A percentile compares a stretch with the other conserved stretches of the same genome.
phyloP scores from a whole-genome alignment of 2,329 filamentous ascomycete species.

The Thelonectria blattea region DNA sequence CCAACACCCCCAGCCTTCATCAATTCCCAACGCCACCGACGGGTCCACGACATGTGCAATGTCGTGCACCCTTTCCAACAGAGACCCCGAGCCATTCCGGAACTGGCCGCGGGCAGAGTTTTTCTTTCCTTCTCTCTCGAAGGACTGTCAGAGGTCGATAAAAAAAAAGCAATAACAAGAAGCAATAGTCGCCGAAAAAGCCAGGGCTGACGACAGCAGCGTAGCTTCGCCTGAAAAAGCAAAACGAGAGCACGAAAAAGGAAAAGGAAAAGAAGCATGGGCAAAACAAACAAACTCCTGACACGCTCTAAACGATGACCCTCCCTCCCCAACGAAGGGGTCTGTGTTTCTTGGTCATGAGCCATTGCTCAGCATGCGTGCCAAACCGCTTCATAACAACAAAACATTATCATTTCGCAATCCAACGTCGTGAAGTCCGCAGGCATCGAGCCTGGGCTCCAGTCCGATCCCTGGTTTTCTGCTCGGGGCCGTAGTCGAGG shows the following conservation, averaged over 20 bases:
- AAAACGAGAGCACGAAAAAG: slow-evolving; percentile 17
- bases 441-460: slow-evolving; percentile 16
- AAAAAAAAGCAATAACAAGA: slow-evolving; percentile 14
- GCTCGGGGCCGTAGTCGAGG: slow-evolving; percentile 36
- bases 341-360: slow-evolving; percentile 26
- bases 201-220: slow-evolving; percentile 15
- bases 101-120: slow-evolving; percentile 17
- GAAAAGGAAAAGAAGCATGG: slow-evolving; percentile 22
- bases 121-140: slow-evolving; percentile 20
- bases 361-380: slow-evolving; percentile 24
- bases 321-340: slow-evolving; percentile 29
- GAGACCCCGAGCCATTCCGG: slow-evolving; percentile 15
- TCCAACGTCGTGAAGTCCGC: slow-evolving; percentile 29
- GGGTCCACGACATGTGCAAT: slow-evolving; percentile 10
- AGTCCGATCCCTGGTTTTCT: slow-evolving; percentile 36
- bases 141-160: slow-evolving; percentile 21
- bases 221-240: slow-evolving; percentile 10
- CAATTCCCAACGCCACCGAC: slow-evolving; percentile 30
- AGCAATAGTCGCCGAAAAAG: slow-evolving; percentile 1
- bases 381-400: slow-evolving; percentile 31
- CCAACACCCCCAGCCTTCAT: slow-evolving; percentile 32
- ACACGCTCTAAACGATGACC: slow-evolving; percentile 32
- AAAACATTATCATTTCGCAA: slow-evolving; percentile 42
- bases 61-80: slow-evolving; percentile 21
- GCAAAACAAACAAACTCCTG: slow-evolving; percentile 33